Evolutionary conservation across 2,329 filamentous ascomycete species (phyloP).

Genomic region (Colletotrichum scovillei): DNA sequence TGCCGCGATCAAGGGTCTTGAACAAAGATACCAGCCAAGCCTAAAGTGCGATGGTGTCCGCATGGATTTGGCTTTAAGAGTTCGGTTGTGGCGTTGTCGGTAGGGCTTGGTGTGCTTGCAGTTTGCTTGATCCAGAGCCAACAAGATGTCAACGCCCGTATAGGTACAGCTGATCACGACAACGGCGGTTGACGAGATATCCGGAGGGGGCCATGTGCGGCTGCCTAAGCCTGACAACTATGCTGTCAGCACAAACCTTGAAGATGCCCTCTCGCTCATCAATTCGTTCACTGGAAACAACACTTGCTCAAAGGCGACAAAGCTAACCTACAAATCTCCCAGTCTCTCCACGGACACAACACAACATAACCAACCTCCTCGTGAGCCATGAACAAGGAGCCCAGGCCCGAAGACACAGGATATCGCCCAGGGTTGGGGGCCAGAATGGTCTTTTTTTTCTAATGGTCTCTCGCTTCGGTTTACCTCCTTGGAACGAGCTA

Average conservation of each 20-base stretch:
- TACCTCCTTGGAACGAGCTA: constrained; percentile 6
- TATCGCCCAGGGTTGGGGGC: not conserved
- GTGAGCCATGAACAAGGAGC: not conserved
- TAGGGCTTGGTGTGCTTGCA: constrained; percentile 6
- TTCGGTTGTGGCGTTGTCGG: constrained; percentile 16
- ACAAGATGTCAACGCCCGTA: not conserved
- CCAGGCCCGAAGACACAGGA: not conserved
- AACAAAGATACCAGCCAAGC: not conserved
- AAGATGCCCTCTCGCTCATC: not conserved
- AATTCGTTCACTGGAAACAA: not conserved
- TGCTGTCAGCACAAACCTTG: not conserved
- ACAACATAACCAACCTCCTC: constrained; percentile 1
- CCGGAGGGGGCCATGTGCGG: not conserved
- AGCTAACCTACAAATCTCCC: not conserved
- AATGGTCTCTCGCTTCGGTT: constrained; percentile 3
- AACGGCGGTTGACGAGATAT: not conserved
- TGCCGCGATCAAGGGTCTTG: not conserved
- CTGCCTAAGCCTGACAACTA: not conserved
- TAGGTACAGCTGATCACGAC: not conserved
- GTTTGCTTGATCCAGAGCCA: not conserved
- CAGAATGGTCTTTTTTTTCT: not conserved
- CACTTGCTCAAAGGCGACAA: not conserved
- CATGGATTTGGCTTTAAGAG: constrained; percentile 1
- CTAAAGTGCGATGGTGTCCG: not conserved
- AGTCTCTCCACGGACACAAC: not conserved